phyloP scores from a whole-genome alignment of 345 rosid genomes.

The Nasturtium officinale region DNA sequence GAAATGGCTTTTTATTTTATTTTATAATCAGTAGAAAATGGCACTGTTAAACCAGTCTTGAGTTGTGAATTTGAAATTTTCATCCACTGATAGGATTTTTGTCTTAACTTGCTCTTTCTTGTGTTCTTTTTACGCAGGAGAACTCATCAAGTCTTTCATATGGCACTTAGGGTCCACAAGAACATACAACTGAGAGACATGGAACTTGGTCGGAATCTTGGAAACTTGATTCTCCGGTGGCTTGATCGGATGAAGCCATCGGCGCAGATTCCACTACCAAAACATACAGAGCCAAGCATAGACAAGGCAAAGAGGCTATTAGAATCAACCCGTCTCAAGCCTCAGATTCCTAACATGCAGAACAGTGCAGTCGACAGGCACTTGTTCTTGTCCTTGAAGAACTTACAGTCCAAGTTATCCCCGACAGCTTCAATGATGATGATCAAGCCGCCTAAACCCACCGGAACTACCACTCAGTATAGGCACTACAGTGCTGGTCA shows the following conservation, averaged over 20 bases:
- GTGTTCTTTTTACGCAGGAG: slow-evolving; percentile 49
- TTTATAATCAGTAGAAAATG: background rate
- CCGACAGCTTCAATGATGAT: slow-evolving; percentile 64
- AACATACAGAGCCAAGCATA: slow-evolving; percentile 27
- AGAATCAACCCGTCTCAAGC: slow-evolving; percentile 49
- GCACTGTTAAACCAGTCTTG: background rate
- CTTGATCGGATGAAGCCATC: slow-evolving; percentile 85
- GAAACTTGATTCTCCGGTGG: slow-evolving; percentile 79
- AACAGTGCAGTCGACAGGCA: slow-evolving; percentile 53
- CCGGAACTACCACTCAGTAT: slow-evolving; percentile 58
- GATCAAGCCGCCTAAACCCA: slow-evolving; percentile 52
- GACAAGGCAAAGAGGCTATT: slow-evolving; percentile 47
- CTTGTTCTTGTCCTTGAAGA: slow-evolving; percentile 54
- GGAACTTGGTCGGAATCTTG: slow-evolving; percentile 77
- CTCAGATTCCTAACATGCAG: slow-evolving; percentile 39
- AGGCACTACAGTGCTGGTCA: slow-evolving; percentile 46
- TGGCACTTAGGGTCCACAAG: slow-evolving; percentile 66
- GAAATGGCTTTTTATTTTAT: no score
- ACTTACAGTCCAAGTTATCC: slow-evolving; percentile 52
- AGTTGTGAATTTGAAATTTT: background rate
- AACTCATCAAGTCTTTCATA: slow-evolving; percentile 56
- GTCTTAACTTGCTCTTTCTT: slow-evolving; percentile 11
- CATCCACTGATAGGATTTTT: background rate
- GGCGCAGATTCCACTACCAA: slow-evolving; percentile 57
- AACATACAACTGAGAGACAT: slow-evolving; percentile 80